phyloP scores from a whole-genome alignment of 2,329 filamentous ascomycete genomes.

The Fusarium anguioides region DNA sequence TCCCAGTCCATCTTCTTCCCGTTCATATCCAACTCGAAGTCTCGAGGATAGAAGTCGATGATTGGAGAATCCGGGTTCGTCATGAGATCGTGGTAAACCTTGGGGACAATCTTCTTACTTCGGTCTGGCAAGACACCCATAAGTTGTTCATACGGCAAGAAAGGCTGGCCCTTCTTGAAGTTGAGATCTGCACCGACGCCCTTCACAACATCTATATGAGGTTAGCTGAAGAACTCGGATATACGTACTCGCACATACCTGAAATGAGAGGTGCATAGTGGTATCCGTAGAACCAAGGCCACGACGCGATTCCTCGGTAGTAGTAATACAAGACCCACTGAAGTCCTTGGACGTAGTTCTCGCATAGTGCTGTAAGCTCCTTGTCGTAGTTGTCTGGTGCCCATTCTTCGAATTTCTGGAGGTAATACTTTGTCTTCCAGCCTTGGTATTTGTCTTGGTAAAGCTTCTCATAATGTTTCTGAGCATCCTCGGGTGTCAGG shows the following conservation, averaged over 20 bases:
- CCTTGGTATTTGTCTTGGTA: constrained; percentile 90
- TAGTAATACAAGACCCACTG: constrained; percentile 99
- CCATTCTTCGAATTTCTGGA: constrained; percentile 89
- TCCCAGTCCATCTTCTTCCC: constrained; percentile 99
- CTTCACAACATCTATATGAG: constrained; percentile 79
- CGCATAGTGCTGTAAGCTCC: constrained; percentile 83
- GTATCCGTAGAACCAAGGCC: constrained; percentile 98
- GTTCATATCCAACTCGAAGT: constrained; percentile 99
- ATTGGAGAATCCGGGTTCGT: constrained; percentile 90
- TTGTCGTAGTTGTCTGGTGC: constrained; percentile 77
- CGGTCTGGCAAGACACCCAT: constrained; percentile 98
- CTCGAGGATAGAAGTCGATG: constrained; percentile 96
- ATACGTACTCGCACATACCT: constrained; percentile 56
- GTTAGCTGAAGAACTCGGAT: constrained; percentile 51
- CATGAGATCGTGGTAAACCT: constrained; percentile 91
- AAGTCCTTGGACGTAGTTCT: constrained; percentile 97
- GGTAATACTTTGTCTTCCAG: constrained; percentile 97
- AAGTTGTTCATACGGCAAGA: constrained; percentile 93
- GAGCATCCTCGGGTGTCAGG: constrained; percentile 79
- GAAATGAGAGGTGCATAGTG: constrained; percentile 98
- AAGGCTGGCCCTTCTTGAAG: constrained; percentile 94
- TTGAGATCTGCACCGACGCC: constrained; percentile 88
- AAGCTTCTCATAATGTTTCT: constrained; percentile 81
- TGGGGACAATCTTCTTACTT: constrained; percentile 95
- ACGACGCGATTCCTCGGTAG: constrained; percentile 95